phyloP scores from a whole-genome alignment of 2,329 filamentous ascomycete genomes.

The Hortaea werneckii region DNA sequence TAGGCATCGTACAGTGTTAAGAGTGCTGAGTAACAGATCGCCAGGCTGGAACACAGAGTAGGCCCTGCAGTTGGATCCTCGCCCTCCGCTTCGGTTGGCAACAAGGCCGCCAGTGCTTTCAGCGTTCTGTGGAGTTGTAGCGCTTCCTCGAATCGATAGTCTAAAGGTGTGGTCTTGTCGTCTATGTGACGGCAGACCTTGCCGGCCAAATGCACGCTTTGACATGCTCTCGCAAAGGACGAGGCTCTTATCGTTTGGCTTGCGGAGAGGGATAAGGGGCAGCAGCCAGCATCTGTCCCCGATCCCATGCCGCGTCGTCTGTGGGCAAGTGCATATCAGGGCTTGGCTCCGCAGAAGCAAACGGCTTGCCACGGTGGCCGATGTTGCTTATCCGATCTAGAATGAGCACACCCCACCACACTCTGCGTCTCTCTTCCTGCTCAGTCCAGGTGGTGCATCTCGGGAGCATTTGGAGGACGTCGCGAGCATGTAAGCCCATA shows the following conservation, averaged over 20 bases:
- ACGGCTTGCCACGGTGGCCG: constrained; percentile 16
- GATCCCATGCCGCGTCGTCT: constrained; percentile 33
- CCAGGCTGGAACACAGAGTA: constrained; percentile 22
- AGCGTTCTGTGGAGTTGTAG: constrained; percentile 25
- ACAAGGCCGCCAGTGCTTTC: constrained; percentile 19
- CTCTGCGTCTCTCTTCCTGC: constrained; percentile 36
- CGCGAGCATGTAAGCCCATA: constrained; percentile 34
- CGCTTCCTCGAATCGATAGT: constrained; percentile 25
- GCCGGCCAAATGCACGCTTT: constrained; percentile 27
- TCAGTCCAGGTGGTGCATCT: constrained; percentile 36
- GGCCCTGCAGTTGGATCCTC: constrained; percentile 8
- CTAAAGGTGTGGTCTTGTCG: constrained; percentile 18
- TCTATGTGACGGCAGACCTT: constrained; percentile 23
- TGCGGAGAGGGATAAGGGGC: constrained; percentile 17
- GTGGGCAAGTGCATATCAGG: constrained; percentile 24
- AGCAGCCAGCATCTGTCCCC: constrained; percentile 16
- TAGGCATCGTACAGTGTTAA: constrained; percentile 26
- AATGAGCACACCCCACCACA: constrained; percentile 42
- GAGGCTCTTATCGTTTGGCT: constrained; percentile 15
- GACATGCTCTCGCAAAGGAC: constrained; percentile 26
- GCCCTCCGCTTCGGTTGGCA: constrained; percentile 18
- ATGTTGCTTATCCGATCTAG: constrained; percentile 32
- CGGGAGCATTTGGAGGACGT: constrained; percentile 28
- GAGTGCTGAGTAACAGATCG: constrained; percentile 24
- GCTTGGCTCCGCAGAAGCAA: constrained; percentile 15